Conservation (phyloP, 345 rosid genomes). For the Citrus inodora region DNA sequence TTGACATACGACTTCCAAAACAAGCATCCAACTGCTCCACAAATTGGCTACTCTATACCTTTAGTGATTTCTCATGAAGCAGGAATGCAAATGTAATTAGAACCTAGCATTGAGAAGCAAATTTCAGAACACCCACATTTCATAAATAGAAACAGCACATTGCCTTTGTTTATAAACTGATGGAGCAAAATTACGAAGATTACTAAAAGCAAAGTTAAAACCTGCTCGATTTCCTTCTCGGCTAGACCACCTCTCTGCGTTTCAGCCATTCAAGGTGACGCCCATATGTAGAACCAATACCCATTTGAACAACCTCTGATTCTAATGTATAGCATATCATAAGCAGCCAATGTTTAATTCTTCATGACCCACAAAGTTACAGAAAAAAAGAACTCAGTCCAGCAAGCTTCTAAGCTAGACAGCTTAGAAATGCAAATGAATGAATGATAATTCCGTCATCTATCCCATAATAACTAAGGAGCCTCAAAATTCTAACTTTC, state of each 20-base stretch:
- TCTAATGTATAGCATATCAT: conserved; percentile 16
- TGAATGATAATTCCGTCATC: conserved; percentile 5
- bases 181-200: background rate
- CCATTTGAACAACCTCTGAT: conserved; percentile 49
- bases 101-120: conserved; percentile 1
- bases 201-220: conserved; percentile 16
- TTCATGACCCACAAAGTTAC: conserved; percentile 18
- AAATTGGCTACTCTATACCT: background rate
- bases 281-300: conserved; percentile 31
- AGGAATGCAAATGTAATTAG: background rate
- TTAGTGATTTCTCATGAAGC: background rate
- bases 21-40: background rate
- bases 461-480: conserved; percentile 24
- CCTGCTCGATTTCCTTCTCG: conserved; percentile 88
- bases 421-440: background rate
- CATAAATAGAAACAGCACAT: background rate
- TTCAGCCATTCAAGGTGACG: conserved; percentile 76
- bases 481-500: conserved; percentile 7
- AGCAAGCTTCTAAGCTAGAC: background rate
- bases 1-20: background rate
- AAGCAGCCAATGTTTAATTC: conserved; percentile 16
- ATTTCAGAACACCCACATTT: background rate
- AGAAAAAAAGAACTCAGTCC: background rate
- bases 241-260: conserved; percentile 53
- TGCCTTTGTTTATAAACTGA: background rate